A percentile compares a stretch with the other conserved stretches of the same genome.
Evolutionary conservation across 169 alveolate species (phyloP).

Genomic region (Eimeria falciformis): DNA sequence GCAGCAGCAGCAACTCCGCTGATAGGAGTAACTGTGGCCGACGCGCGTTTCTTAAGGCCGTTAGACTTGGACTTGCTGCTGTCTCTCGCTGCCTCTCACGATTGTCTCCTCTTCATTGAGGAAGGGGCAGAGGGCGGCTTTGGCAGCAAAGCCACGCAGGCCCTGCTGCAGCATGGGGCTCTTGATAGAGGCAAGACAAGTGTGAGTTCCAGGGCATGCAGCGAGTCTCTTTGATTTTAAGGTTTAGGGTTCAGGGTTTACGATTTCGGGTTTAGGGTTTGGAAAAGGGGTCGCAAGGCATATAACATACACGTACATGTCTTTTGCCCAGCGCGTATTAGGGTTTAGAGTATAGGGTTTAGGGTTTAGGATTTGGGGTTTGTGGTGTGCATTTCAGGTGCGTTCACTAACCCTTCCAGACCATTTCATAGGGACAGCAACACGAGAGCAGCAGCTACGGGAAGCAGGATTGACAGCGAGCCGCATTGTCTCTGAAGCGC

Average conservation of each 20-base stretch:
- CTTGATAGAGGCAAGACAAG: slow-evolving; percentile 32
- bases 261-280: neutral
- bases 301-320: neutral
- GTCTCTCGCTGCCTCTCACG: slow-evolving; percentile 71
- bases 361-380: slow-evolving; percentile 37
- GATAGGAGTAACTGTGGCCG: slow-evolving; percentile 79
- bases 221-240: too few relatives aligned
- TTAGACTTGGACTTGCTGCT: slow-evolving; percentile 77
- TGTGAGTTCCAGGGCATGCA: slow-evolving; percentile 34
- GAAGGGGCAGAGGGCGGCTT: slow-evolving; percentile 86
- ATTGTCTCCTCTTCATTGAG: slow-evolving; percentile 80
- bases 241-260: neutral
- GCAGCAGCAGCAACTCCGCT: slow-evolving; percentile 11
- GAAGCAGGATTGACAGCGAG: slow-evolving; percentile 34
- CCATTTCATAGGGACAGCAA: slow-evolving; percentile 53
- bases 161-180: slow-evolving; percentile 44
- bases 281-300: neutral
- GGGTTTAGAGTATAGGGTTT: too few relatives aligned
- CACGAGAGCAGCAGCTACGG: slow-evolving; percentile 56
- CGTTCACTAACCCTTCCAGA: slow-evolving; percentile 47
- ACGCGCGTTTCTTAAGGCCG: slow-evolving; percentile 84
- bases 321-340: too few relatives aligned
- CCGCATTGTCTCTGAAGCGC: slow-evolving; percentile 35
- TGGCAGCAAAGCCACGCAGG: slow-evolving; percentile 74
- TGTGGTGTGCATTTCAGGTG: slow-evolving; percentile 18